phyloP scores from a whole-genome alignment of 495 filamentous ascomycete genomes.

The Massariosphaeria phaeospora region DNA sequence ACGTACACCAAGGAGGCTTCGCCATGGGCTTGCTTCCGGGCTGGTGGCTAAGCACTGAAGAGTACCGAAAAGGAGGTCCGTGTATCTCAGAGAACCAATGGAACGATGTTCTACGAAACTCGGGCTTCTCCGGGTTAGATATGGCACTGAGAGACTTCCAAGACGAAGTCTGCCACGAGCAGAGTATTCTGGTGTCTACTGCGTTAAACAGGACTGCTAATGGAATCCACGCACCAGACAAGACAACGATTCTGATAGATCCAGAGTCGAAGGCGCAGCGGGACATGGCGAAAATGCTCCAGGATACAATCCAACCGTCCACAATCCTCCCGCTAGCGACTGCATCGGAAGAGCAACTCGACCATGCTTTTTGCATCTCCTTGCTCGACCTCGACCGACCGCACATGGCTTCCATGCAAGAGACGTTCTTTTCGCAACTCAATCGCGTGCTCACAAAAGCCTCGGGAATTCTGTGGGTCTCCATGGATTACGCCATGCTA shows the following conservation, averaged over 20 bases:
- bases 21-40: constrained; percentile 10
- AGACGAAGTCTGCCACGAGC: not conserved
- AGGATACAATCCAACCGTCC: not conserved
- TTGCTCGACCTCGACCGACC: not conserved
- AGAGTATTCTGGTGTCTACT: constrained; percentile 4
- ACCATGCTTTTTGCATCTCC: not conserved
- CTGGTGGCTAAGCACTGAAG: constrained; percentile 15
- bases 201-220: not conserved
- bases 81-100: not conserved
- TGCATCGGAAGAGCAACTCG: not conserved
- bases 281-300: not conserved
- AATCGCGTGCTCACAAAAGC: not conserved
- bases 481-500: not conserved
- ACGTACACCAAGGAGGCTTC: not conserved
- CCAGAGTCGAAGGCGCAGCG: not conserved
- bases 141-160: not conserved
- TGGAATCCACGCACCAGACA: not conserved
- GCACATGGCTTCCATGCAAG: not conserved
- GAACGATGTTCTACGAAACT: constrained; percentile 1
- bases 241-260: not conserved
- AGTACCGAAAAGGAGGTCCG: not conserved
- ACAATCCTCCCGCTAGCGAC: not conserved
- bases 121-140: constrained; percentile 14
- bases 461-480: not conserved
- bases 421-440: not conserved